Evolutionary conservation across 352 stramenopile species (phyloP).

Genomic region (Globisporangium cederbergense): DNA sequence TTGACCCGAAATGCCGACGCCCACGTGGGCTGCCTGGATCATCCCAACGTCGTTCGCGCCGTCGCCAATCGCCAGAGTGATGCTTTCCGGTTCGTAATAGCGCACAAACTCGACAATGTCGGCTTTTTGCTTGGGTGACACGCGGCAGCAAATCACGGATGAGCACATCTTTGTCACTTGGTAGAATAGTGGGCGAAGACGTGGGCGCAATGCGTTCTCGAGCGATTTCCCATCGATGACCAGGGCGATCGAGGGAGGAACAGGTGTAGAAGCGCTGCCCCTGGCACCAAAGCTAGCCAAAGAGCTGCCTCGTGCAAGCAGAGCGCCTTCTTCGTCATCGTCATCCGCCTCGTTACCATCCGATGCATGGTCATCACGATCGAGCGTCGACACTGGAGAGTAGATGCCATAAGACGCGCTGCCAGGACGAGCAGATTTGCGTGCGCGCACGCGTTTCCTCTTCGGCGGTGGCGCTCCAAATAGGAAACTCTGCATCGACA

Average conservation of each 20-base stretch:
- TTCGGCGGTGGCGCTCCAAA: conserved; percentile 6
- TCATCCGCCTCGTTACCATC: conserved; percentile 4
- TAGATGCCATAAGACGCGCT: conserved; percentile 7
- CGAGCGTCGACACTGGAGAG: conserved; percentile 15
- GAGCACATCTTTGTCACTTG: conserved; percentile 63
- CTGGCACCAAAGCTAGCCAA: not conserved
- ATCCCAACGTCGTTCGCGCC: conserved; percentile 96
- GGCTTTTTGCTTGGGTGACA: conserved; percentile 87
- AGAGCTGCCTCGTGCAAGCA: conserved; percentile 7
- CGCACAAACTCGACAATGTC: conserved; percentile 81
- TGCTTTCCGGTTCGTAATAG: conserved; percentile 55
- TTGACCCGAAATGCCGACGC: conserved; percentile 90
- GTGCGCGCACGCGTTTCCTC: conserved; percentile 12
- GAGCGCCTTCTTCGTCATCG: not conserved
- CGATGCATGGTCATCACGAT: conserved; percentile 4
- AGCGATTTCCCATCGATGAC: conserved; percentile 94
- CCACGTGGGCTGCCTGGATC: conserved; percentile 92
- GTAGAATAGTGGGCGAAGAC: conserved; percentile 58
- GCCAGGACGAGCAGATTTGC: not conserved
- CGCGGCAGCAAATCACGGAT: conserved; percentile 86
- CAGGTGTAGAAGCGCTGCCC: not conserved
- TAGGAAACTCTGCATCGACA: conserved; percentile 10
- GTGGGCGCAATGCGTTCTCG: conserved; percentile 52
- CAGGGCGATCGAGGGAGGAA: conserved; percentile 50
- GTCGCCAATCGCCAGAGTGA: conserved; percentile 93